These are phyloP conservation scores for Lentinula edodes DNA, from an alignment of 768 basidiomycete genomes.

Conservation along the genomic window DNA sequence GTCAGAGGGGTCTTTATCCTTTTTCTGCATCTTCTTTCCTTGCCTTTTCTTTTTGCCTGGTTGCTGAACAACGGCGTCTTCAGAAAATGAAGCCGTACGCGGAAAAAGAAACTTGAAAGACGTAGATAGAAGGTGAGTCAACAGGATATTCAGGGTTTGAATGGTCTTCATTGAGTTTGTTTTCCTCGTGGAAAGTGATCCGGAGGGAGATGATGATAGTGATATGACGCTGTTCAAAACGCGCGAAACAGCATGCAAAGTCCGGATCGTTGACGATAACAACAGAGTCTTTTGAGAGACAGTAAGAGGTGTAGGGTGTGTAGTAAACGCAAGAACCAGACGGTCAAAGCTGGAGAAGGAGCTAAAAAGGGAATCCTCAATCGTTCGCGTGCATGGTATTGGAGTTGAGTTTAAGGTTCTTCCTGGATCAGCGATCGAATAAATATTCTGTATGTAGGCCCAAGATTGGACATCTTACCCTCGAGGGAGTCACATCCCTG, in stretches of 20 bases:
- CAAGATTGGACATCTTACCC: neutral
- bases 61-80: neutral
- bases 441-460: neutral
- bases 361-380: neutral
- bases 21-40: neutral
- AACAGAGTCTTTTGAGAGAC: neutral
- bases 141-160: neutral
- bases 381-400: neutral
- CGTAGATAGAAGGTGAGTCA: neutral
- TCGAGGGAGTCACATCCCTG: neutral
- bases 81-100: neutral
- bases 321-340: neutral
- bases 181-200: neutral
- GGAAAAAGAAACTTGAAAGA: neutral
- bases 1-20: neutral
- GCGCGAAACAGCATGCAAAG: neutral
- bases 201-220: neutral
- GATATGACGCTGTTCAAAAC: neutral
- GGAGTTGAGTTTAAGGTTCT: neutral
- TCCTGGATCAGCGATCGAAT: neutral
- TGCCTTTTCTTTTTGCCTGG: neutral
- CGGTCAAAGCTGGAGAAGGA: conserved; percentile 2
- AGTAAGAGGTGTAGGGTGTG: neutral
- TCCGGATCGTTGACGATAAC: conserved; percentile 4
- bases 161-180: neutral